Percentiles rank a stretch among this genome's conserved stretches.
Conservation (phyloP, 2,329 filamentous ascomycete genomes). For the Cercospora sp. region DNA sequence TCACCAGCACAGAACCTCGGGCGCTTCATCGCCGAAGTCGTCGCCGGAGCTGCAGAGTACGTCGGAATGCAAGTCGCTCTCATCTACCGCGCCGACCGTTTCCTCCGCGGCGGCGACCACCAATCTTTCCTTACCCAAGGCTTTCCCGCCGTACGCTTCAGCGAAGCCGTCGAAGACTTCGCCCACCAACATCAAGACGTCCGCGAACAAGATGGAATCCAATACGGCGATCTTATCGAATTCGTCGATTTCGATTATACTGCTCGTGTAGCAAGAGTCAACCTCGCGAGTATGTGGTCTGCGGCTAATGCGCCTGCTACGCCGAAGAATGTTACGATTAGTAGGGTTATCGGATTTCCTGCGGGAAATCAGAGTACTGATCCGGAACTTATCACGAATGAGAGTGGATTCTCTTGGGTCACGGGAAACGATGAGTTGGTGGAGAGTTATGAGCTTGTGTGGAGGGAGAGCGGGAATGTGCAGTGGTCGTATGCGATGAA, state of each 20-base stretch:
- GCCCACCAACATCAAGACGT: constrained; percentile 60
- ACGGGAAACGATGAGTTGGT: constrained; percentile 45
- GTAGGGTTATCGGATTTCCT: constrained; percentile 31
- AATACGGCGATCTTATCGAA: constrained; percentile 58
- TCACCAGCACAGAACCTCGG: constrained; percentile 57
- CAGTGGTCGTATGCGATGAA: constrained; percentile 41
- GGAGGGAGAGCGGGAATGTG: constrained; percentile 53
- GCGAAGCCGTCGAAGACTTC: constrained; percentile 60
- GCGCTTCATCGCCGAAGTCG: constrained; percentile 58
- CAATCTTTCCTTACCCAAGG: constrained; percentile 57
- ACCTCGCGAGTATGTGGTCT: constrained; percentile 57
- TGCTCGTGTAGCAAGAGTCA: constrained; percentile 56
- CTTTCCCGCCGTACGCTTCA: constrained; percentile 58
- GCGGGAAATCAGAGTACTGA: constrained; percentile 30
- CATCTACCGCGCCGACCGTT: constrained; percentile 59
- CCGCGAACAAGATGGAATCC: constrained; percentile 51
- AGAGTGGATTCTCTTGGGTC: constrained; percentile 54
- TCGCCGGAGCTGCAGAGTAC: constrained; percentile 52
- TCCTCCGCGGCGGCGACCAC: constrained; percentile 60
- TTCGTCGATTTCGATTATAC: constrained; percentile 61
- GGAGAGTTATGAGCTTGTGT: constrained; percentile 58
- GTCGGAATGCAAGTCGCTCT: constrained; percentile 59
- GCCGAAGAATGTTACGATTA: constrained; percentile 53
- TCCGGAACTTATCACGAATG: constrained; percentile 42
- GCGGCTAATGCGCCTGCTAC: constrained; percentile 55